Base-by-base conservation (phyloP, 352 stramenopile genomes). In the Phytophthora melonis region DNA sequence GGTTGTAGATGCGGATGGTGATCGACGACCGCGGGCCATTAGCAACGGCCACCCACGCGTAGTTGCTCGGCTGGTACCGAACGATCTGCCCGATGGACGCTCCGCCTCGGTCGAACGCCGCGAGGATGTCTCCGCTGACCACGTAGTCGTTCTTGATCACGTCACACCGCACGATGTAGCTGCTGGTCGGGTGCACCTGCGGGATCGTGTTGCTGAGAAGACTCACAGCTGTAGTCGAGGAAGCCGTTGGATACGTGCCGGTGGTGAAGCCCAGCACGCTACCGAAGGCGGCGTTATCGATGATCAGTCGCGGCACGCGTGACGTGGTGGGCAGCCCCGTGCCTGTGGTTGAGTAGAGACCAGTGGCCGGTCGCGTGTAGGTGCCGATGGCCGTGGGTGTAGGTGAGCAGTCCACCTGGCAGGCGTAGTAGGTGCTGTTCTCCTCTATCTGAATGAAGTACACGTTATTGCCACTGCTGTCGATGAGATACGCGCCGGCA, bases 271-370 rank as follows among this genome's bases (percentile, higher is more conserved):
- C 68, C 10, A 71, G 1, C 9, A 75, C 63, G 23, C 43, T 67
- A 43, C 68, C 68, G 63, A 75, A 75, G 1, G 7, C 16, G 9
- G 25, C 36, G 36, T 73, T 73, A 53, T 73, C 58, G 14, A 73
- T 63, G 6, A 68, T 59, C 5, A 73, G 50, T 36, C 55, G 62
- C 41, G 56, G 68, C 0, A 70, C 68, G 16, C 62, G 68, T 10
- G 68, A 56, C 0, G 63, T 71, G 16, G 68, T 71, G 0, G 62
- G 68, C 5, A 75, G 27, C 1, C 68, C 68, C 49, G 61, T 58
- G 10, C 68, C 68, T 2, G 56, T 62, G 11, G 54, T 3, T 2
- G 61, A 71, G 18, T 77, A 77, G 6, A 72, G n/a, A 0, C 70
- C 70, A 5, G 68, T 68, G 4, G 62, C 50, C 13, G 68, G 68